Evolutionary conservation across 23 red algal species (phyloP).

Genomic region (Pyropia yezoensis): DNA sequence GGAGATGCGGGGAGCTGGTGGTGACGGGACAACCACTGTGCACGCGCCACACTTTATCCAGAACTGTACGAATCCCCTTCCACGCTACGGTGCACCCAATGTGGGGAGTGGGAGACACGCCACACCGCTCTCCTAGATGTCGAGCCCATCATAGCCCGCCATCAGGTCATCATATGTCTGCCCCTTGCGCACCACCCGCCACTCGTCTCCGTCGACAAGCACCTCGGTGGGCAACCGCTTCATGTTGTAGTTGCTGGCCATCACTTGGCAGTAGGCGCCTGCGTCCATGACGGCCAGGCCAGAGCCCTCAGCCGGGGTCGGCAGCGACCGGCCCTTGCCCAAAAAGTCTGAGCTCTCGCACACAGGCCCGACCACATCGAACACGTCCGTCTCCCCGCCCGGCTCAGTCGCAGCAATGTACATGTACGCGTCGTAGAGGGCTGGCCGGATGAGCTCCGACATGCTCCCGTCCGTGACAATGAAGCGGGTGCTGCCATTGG

Average conservation of each 20-base stretch:
- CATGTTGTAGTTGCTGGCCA: conserved; percentile 98
- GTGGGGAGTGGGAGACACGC: too few relatives aligned
- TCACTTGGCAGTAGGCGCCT: conserved; percentile 82
- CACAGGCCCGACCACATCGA: conserved; percentile 88
- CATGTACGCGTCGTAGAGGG: conserved; percentile 83
- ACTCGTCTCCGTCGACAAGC: conserved; percentile 70
- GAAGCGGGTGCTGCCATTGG: conserved; percentile 83
- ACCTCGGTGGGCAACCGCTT: conserved; percentile 74
- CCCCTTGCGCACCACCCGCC: conserved; percentile 61
- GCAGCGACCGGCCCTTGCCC: conserved; percentile 70
- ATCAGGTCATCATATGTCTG: conserved; percentile 85
- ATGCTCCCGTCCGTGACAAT: conserved; percentile 88
- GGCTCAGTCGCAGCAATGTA: conserved; percentile 70
- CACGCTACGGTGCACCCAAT: too few relatives aligned
- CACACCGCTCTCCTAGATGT: background rate
- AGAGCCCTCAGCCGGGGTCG: conserved; percentile 52
- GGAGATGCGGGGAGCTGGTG: too few relatives aligned
- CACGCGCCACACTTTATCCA: too few relatives aligned
- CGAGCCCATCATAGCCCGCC: conserved; percentile 28
- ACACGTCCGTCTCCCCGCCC: conserved; percentile 28
- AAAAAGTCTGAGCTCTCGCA: conserved; percentile 93
- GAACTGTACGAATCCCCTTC: too few relatives aligned
- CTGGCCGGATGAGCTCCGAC: conserved; percentile 85
- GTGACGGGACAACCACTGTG: too few relatives aligned
- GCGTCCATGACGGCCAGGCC: conserved; percentile 86